Evolutionary conservation across 108 stramenopile species (phyloP).

Genomic region (Fragilariopsis cylindrus): DNA sequence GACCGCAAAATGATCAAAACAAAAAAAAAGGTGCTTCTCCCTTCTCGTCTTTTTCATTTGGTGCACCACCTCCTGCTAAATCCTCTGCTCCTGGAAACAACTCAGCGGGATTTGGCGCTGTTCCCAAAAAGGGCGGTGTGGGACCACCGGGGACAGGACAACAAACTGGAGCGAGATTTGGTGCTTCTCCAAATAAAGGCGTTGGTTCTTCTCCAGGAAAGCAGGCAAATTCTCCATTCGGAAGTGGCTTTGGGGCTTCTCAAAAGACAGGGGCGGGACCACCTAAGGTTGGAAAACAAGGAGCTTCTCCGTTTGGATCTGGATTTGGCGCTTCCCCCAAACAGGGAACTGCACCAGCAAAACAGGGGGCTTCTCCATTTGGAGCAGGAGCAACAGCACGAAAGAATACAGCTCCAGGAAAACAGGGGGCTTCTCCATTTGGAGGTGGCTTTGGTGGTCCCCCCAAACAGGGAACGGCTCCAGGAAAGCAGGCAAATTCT

Average conservation of each 20-base stretch:
- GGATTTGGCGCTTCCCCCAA: background rate
- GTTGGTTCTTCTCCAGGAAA: background rate
- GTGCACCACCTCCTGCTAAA: conserved; percentile 2
- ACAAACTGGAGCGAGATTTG: no score
- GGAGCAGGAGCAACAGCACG: background rate
- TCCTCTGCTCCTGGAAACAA: background rate
- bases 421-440: no score
- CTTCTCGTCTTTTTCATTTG: conserved; percentile 12
- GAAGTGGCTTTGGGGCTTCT: no score
- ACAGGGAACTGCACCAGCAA: background rate
- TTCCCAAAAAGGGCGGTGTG: background rate
- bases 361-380: background rate
- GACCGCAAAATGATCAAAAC: background rate
- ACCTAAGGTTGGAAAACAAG: background rate
- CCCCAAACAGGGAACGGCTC: background rate
- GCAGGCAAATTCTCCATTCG: no score
- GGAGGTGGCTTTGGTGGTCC: background rate
- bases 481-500: background rate
- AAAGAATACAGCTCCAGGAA: background rate
- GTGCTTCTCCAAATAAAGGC: no score
- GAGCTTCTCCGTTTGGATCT: background rate
- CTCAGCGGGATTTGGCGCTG: background rate
- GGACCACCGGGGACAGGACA: no score
- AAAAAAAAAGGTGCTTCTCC: conserved; percentile 4
- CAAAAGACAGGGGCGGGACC: background rate